Percentiles rank a stretch among this genome's conserved stretches.
Evolutionary conservation across 2,329 filamentous ascomycete genomes (phyloP).

Genomic region (Microdochium trichocladiopsis): DNA sequence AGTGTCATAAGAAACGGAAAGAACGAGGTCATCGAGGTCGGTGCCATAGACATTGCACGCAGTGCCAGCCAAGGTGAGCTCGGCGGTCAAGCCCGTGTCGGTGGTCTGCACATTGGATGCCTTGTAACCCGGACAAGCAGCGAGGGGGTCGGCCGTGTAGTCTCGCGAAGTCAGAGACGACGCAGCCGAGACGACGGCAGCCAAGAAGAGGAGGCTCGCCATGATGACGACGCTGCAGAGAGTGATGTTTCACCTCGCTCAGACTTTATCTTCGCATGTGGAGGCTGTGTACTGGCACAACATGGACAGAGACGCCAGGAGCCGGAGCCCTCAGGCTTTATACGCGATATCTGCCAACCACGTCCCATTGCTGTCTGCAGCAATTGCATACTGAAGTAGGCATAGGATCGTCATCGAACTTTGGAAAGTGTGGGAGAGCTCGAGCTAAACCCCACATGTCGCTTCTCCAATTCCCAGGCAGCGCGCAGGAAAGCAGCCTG

Average conservation of each 20-base stretch:
- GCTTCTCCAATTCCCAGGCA: no score
- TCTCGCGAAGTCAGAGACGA: constrained; percentile 9
- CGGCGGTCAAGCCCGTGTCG: constrained; percentile 49
- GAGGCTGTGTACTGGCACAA: neutral
- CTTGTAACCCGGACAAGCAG: constrained; percentile 53
- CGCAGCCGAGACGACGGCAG: constrained; percentile 12
- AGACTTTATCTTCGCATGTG: neutral
- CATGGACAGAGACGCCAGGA: no score
- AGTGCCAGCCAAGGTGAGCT: constrained; percentile 54
- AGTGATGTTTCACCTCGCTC: neutral
- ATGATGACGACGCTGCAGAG: constrained; percentile 7
- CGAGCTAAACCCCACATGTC: no score
- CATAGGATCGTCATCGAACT: no score
- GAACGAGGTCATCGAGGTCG: constrained; percentile 53
- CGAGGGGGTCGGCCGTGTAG: constrained; percentile 15
- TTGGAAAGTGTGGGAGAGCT: no score
- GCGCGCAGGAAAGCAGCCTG: no score
- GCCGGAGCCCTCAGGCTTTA: no score
- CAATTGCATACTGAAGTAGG: no score
- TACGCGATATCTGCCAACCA: no score
- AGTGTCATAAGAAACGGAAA: constrained; percentile 60
- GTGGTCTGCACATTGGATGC: constrained; percentile 48
- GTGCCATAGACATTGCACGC: constrained; percentile 65
- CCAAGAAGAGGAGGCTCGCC: constrained; percentile 18
- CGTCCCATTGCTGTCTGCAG: no score